A percentile compares a stretch with the other conserved stretches of the same genome.
These are phyloP conservation scores for Chimonanthus praecox DNA, from an alignment of 164 flowering plant species.

Conservation along the genomic window DNA sequence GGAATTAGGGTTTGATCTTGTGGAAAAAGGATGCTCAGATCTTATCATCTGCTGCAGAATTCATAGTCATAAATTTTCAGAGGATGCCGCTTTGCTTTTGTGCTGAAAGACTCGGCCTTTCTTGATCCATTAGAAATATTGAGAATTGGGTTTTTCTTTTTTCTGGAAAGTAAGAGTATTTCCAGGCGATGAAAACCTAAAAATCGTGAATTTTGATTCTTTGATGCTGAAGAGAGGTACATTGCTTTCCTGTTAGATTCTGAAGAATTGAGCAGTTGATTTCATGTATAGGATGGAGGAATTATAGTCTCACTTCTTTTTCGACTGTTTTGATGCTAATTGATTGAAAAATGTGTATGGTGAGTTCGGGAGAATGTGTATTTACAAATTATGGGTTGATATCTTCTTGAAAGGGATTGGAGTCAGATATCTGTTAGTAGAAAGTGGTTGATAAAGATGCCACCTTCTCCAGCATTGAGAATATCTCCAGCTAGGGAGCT, in stretches of 20 bases:
- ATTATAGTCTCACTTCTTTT: slow-evolving; percentile 21
- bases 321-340: background rate
- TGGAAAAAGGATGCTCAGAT: background rate
- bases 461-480: slow-evolving; percentile 77
- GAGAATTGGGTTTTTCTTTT: too few relatives aligned
- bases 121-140: background rate
- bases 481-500: slow-evolving; percentile 60
- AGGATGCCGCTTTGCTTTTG: background rate
- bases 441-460: slow-evolving; percentile 39
- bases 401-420: slow-evolving; percentile 3
- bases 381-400: background rate
- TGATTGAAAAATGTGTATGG: background rate
- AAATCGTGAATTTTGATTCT: too few relatives aligned
- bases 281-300: background rate
- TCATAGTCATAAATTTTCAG: background rate
- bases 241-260: background rate
- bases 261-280: background rate
- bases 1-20: slow-evolving; percentile 1
- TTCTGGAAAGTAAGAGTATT: too few relatives aligned
- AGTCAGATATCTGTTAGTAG: slow-evolving; percentile 9
- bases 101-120: background rate
- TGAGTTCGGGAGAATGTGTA: background rate
- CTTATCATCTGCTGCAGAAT: background rate
- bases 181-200: too few relatives aligned
- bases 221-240: background rate